Base-by-base conservation (phyloP, 2,329 filamentous ascomycete species). In the Nakataea oryzae region DNA sequence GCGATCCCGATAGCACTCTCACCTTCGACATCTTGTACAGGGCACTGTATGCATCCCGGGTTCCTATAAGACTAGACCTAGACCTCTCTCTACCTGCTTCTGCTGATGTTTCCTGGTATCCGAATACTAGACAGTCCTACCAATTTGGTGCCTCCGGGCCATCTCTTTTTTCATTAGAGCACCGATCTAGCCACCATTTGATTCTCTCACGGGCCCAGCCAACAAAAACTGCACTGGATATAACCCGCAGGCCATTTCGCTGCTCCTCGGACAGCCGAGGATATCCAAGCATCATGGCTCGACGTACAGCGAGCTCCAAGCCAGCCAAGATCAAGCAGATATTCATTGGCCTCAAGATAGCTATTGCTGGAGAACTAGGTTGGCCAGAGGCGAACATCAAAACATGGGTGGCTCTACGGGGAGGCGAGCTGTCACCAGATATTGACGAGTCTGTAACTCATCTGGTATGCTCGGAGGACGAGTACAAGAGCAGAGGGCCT, bases 381-480 rank as follows among this genome's bases (percentile, higher is more conserved):
- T 75, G 76, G 64, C 78, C 76, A 1, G 73, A 79, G 2, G 76
- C 81, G 1, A 82, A 89, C 55, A 79, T 95, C 47, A 79, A 79
- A 47, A 76, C 77, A 54, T 96, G 90, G 90, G 79, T 90, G 12
- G 75, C 76, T 4, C 70, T 77, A 4, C 84, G 88, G 63, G 85
- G 84, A 8, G 91, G 89, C 1, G 72, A 63, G 1, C 88, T 86
- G 69, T 74, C 76, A 0, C 70, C 76, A 1, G 74, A 78, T 0
- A 73, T 91, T 24, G 78, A 77, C 29, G 70, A 77, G 0, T 68
- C 76, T 0, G 83, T 88, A 12, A 96, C 91, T 0, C 91, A 96
- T 73, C 75, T 96, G 0, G 79, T 96, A 27, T 83, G 85, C 61
- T 85, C 84, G 0, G 76, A 81, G 59, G 79, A 85, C 41, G 82